A percentile compares a stretch with the other conserved stretches of the same genome.
Evolutionary conservation across 768 basidiomycete species (phyloP).

Genomic region (Lentinula detonsa): DNA sequence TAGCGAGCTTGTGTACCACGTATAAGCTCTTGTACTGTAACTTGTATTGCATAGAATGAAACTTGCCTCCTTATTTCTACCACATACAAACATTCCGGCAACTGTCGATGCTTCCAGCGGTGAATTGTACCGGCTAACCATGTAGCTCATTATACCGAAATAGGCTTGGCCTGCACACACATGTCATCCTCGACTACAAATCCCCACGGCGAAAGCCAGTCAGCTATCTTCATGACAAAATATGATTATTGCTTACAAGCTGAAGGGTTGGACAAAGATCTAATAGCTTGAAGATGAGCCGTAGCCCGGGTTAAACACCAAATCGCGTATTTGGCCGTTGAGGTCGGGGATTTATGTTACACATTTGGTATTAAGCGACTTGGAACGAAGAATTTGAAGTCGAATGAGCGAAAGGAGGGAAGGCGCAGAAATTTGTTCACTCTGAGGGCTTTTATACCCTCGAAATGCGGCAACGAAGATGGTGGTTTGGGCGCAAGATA

Average conservation of each 20-base stretch:
- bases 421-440: constrained; percentile 51
- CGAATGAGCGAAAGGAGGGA: background rate
- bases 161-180: background rate
- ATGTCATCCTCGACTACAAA: background rate
- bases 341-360: background rate
- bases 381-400: background rate
- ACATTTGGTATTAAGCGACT: background rate
- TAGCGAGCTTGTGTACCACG: background rate
- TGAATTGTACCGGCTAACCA: background rate
- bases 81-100: background rate
- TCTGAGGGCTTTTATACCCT: constrained; percentile 48
- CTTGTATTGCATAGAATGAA: background rate
- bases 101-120: background rate
- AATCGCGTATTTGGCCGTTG: background rate
- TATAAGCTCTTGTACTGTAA: background rate
- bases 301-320: background rate
- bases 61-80: background rate
- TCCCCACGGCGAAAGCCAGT: background rate
- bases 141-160: background rate
- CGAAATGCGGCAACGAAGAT: constrained; percentile 95
- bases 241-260: background rate
- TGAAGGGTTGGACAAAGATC: background rate
- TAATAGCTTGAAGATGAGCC: background rate
- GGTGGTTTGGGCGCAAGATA: constrained; percentile 42
- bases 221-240: background rate